Percentiles rank a stretch among this genome's conserved stretches.
These are phyloP conservation scores for Cutaneotrichosporon sp. DNA, from an alignment of 1,284 basidiomycete species.

Conservation along the genomic window DNA sequence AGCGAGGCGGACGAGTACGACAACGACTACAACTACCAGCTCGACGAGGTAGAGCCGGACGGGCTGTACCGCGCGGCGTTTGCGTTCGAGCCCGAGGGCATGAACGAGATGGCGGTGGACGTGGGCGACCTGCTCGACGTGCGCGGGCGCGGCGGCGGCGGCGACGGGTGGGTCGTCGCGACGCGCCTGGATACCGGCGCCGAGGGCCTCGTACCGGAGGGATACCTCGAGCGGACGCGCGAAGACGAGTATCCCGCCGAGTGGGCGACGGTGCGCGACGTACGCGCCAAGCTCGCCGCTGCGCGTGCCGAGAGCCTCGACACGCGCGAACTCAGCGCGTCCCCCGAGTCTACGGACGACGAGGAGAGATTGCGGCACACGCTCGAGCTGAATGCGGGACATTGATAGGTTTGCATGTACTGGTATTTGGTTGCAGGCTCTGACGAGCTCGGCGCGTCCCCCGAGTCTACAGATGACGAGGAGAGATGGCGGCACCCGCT, in stretches of 20 bases:
- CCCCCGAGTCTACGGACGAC: not conserved
- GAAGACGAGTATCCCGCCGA: conserved; percentile 21
- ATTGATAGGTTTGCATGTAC: conserved; percentile 1
- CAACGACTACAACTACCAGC: conserved; percentile 17
- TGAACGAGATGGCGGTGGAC: conserved; percentile 46
- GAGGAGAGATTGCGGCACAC: not conserved
- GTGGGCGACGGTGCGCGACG: conserved; percentile 35
- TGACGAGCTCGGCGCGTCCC: too few species aligned
- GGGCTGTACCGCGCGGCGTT: conserved; percentile 48
- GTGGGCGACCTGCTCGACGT: conserved; percentile 49
- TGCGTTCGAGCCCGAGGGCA: conserved; percentile 45
- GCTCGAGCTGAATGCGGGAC: not conserved
- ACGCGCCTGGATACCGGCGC: conserved; percentile 30
- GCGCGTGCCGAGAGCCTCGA: not conserved
- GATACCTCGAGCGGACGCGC: conserved; percentile 42
- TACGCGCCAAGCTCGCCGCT: conserved; percentile 64
- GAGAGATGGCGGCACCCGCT: not conserved
- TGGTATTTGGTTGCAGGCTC: not conserved
- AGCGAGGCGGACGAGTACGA: conserved; percentile 25
- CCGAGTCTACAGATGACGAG: not conserved
- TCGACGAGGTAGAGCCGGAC: conserved; percentile 35
- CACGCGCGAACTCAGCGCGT: not conserved
- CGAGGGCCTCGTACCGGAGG: conserved; percentile 51
- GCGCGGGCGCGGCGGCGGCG: conserved; percentile 43
- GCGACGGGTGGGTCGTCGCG: conserved; percentile 52